Evolutionary conservation across 2,329 filamentous ascomycete species (phyloP).

Genomic region (Aspergillus sp.): DNA sequence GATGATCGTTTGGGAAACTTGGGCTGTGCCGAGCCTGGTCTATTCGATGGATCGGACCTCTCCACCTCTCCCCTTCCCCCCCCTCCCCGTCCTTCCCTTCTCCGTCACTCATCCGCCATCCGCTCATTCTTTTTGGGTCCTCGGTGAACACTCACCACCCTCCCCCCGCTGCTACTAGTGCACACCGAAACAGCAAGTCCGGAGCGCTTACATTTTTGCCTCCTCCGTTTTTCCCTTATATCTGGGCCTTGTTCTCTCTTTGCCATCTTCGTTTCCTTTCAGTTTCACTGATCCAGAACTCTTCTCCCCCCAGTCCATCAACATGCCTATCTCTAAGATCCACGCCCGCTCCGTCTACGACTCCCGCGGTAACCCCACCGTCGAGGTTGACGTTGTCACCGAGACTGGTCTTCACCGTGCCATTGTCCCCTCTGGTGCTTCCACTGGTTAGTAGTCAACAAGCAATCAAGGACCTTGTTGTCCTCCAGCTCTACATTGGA

Average conservation of each 20-base stretch:
- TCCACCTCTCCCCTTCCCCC: conserved; percentile 14
- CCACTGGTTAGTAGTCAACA: conserved; percentile 69
- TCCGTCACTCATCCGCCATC: conserved; percentile 18
- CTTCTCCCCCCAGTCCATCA: conserved; percentile 41
- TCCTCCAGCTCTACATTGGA: neutral
- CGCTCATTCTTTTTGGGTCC: conserved; percentile 39
- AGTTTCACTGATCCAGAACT: conserved; percentile 29
- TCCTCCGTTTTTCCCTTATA: conserved; percentile 20
- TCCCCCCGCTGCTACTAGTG: conserved; percentile 34
- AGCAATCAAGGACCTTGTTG: neutral
- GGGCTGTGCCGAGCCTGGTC: conserved; percentile 9
- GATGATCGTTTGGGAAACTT: neutral
- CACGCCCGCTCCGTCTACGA: conserved; percentile 96
- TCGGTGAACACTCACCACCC: conserved; percentile 41
- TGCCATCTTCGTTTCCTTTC: conserved; percentile 20
- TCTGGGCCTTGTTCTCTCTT: conserved; percentile 22
- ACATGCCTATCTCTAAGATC: conserved; percentile 87
- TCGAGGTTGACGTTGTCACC: conserved; percentile 96
- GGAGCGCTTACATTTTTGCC: conserved; percentile 17
- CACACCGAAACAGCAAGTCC: conserved; percentile 26
- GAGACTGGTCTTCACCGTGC: conserved; percentile 95
- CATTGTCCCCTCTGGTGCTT: conserved; percentile 95
- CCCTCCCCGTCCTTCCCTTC: conserved; percentile 9
- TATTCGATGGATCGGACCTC: conserved; percentile 23
- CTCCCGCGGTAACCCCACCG: conserved; percentile 96